These are phyloP conservation scores for Aureobasidium uvarum DNA, from an alignment of 2,329 filamentous ascomycete species.

Conservation along the genomic window DNA sequence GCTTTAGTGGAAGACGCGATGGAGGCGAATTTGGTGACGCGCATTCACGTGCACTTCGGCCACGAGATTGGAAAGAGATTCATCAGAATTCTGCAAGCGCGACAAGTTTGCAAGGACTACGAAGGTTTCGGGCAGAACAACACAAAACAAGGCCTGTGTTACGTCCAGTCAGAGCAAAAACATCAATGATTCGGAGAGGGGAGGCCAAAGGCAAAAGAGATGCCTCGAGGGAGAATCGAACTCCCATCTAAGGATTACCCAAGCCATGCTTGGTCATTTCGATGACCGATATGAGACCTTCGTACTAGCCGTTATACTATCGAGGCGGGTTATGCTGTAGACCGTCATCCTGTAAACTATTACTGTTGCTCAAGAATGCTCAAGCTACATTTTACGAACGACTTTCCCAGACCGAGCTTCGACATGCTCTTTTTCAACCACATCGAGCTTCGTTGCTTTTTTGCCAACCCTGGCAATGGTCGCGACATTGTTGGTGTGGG, in stretches of 20 bases:
- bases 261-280: conserved; percentile 25
- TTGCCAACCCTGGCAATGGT: too few relatives aligned
- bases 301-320: conserved; percentile 26
- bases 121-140: not conserved
- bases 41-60: conserved; percentile 1
- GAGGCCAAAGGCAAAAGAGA: not conserved
- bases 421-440: too few relatives aligned
- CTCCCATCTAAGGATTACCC: conserved; percentile 26
- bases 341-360: too few relatives aligned
- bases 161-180: not conserved
- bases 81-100: not conserved
- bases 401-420: too few relatives aligned
- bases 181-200: too few relatives aligned
- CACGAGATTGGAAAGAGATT: not conserved
- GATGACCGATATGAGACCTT: conserved; percentile 25
- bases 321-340: conserved; percentile 23
- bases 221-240: conserved; percentile 26
- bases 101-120: not conserved
- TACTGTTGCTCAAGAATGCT: too few relatives aligned
- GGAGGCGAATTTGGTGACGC: conserved; percentile 8
- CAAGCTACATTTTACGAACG: too few relatives aligned
- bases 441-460: too few relatives aligned
- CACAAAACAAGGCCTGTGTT: not conserved
- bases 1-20: conserved; percentile 20
- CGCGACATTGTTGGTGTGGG: too few relatives aligned